A percentile compares a stretch with the other conserved stretches of the same genome.
These are phyloP conservation scores for Castanea mollissima DNA, from an alignment of 306 rosid genomes.

Conservation along the genomic window DNA sequence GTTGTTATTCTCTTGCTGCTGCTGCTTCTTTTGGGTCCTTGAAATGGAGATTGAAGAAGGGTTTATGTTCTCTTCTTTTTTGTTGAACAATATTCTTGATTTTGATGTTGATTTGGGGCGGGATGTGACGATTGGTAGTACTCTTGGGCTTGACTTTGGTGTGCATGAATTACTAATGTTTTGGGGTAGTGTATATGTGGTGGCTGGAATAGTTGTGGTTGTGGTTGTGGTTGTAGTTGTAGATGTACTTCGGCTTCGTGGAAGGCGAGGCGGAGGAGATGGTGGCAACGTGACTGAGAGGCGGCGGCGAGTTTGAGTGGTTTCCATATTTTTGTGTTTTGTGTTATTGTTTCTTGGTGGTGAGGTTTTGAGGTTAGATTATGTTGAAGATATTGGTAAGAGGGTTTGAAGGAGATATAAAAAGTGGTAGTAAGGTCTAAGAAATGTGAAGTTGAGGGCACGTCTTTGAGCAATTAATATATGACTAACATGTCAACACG, in stretches of 20 bases:
- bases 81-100: constrained; percentile 21
- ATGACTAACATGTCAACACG: too few relatives aligned
- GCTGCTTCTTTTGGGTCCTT: constrained; percentile 7
- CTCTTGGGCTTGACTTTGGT: constrained; percentile 23
- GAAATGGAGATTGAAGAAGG: not conserved
- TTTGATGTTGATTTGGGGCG: constrained; percentile 52
- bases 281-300: constrained; percentile 12
- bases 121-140: not conserved
- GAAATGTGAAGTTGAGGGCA: not conserved
- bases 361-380: not conserved
- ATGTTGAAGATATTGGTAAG: not conserved
- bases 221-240: constrained; percentile 7
- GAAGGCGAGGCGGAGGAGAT: constrained; percentile 36
- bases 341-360: too few relatives aligned
- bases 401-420: not conserved
- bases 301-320: constrained; percentile 6
- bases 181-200: not conserved
- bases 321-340: not conserved
- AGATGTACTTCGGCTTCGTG: constrained; percentile 44
- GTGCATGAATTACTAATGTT: not conserved
- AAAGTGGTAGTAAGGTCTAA: not conserved
- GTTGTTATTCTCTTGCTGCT: constrained; percentile 18
- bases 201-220: constrained; percentile 20
- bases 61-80: constrained; percentile 16
- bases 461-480: not conserved